Conservation (phyloP, 345 rosid species). For the Erucastrum elatum region DNA sequence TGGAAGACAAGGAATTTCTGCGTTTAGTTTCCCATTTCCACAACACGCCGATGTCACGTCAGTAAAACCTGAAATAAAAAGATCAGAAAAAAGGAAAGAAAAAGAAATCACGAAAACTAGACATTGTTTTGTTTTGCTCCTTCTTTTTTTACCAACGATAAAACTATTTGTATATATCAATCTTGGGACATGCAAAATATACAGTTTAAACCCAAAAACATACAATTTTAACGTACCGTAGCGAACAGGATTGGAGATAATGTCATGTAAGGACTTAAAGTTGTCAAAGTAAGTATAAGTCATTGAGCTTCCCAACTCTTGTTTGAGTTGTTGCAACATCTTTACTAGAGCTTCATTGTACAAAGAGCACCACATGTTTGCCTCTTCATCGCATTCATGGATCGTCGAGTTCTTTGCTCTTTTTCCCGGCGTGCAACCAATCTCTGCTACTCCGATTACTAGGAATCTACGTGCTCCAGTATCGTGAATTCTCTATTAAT, state of each 20-base stretch:
- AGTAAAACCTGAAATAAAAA: constrained; percentile 47
- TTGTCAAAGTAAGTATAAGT: constrained; percentile 60
- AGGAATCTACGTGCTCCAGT: constrained; percentile 57
- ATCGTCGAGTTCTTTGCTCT: constrained; percentile 43
- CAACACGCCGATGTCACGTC: constrained; percentile 79
- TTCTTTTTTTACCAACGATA: not conserved
- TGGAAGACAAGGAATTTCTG: constrained; percentile 56
- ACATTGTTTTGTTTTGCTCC: not conserved
- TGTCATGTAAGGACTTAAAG: constrained; percentile 39
- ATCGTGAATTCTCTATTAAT: constrained; percentile 44
- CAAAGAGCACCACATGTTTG: constrained; percentile 43
- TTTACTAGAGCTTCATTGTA: constrained; percentile 51
- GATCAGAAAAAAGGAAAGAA: too few species aligned
- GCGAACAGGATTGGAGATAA: constrained; percentile 50
- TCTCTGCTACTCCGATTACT: constrained; percentile 46
- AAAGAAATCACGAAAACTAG: too few species aligned
- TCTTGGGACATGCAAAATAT: not conserved
- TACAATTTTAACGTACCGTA: constrained; percentile 43
- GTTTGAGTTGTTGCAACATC: constrained; percentile 43
- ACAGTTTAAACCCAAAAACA: too few species aligned
- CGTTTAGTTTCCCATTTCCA: constrained; percentile 64
- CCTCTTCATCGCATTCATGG: constrained; percentile 46
- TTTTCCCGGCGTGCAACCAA: constrained; percentile 61
- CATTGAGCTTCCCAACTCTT: constrained; percentile 43
- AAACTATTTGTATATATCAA: not conserved